Conservation (phyloP, 495 filamentous ascomycete species). For the Annulohypoxylon stygium region DNA sequence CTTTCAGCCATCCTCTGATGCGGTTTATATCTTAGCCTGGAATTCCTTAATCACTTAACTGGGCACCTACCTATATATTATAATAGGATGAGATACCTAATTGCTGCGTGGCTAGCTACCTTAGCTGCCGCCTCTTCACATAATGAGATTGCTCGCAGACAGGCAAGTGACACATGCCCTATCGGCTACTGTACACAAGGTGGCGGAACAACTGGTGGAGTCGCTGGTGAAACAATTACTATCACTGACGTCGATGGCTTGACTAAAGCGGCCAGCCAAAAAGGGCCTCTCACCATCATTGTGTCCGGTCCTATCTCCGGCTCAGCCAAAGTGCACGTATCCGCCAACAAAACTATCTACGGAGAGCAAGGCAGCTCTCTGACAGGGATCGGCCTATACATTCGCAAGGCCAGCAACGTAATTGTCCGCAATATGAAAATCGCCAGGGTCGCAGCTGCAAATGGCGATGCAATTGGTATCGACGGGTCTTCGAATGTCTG, state of each 20-base stretch:
- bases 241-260: slow-evolving; percentile 66
- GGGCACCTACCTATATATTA: neutral
- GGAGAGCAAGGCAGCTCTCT: slow-evolving; percentile 54
- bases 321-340: slow-evolving; percentile 58
- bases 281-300: slow-evolving; percentile 61
- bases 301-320: slow-evolving; percentile 61
- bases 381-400: slow-evolving; percentile 59
- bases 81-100: slow-evolving; percentile 23
- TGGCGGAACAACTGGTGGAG: slow-evolving; percentile 64
- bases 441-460: slow-evolving; percentile 67
- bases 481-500: slow-evolving; percentile 71
- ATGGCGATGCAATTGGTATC: slow-evolving; percentile 72
- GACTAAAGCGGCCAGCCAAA: slow-evolving; percentile 57
- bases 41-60: neutral
- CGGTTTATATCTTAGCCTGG: neutral
- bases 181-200: slow-evolving; percentile 54
- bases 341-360: slow-evolving; percentile 67
- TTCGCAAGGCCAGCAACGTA: slow-evolving; percentile 64
- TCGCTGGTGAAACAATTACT: slow-evolving; percentile 64
- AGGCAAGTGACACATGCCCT: slow-evolving; percentile 49
- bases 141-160: slow-evolving; percentile 19
- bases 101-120: neutral
- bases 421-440: slow-evolving; percentile 75
- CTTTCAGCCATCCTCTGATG: neutral
- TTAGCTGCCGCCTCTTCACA: slow-evolving; percentile 16